These are phyloP conservation scores for Pyrenochaeta sp. DNA, from an alignment of 2,329 filamentous ascomycete genomes.

Conservation along the genomic window DNA sequence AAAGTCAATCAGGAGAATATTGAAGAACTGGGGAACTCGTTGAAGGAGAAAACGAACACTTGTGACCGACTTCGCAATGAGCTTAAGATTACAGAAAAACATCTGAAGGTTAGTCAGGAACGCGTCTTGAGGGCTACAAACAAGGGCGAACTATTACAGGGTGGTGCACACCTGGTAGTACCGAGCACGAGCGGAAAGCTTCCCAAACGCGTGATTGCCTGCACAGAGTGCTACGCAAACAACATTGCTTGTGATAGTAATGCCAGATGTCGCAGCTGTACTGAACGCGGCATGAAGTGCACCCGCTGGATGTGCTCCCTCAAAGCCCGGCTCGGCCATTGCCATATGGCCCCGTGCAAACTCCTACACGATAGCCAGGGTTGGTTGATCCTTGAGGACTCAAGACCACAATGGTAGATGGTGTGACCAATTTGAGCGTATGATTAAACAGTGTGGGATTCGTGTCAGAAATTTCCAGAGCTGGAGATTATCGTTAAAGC, in stretches of 20 bases:
- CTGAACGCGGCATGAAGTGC: constrained; percentile 26
- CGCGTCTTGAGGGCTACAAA: constrained; percentile 19
- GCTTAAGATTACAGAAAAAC: constrained; percentile 12
- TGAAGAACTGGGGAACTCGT: constrained; percentile 14
- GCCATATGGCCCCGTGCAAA: constrained; percentile 28
- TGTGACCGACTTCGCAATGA: constrained; percentile 29
- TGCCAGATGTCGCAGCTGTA: constrained; percentile 33
- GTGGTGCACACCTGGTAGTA: constrained; percentile 35
- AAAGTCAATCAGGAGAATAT: constrained; percentile 10
- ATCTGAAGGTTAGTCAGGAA: constrained; percentile 9
- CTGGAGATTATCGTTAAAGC: no score
- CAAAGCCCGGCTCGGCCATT: constrained; percentile 32
- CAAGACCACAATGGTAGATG: constrained; percentile 28
- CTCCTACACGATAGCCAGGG: constrained; percentile 30
- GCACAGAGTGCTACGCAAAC: constrained; percentile 39
- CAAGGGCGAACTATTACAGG: constrained; percentile 24
- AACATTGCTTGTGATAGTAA: constrained; percentile 34
- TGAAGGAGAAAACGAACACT: constrained; percentile 29
- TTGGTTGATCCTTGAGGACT: constrained; percentile 19
- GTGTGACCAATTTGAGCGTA: background rate
- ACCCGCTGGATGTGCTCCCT: constrained; percentile 40
- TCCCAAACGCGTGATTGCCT: constrained; percentile 29
- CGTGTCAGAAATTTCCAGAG: no score
- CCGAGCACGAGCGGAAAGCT: constrained; percentile 27
- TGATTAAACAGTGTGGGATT: background rate